Conservation (phyloP, 2,329 filamentous ascomycete genomes). For the Sporothrix inflata region DNA sequence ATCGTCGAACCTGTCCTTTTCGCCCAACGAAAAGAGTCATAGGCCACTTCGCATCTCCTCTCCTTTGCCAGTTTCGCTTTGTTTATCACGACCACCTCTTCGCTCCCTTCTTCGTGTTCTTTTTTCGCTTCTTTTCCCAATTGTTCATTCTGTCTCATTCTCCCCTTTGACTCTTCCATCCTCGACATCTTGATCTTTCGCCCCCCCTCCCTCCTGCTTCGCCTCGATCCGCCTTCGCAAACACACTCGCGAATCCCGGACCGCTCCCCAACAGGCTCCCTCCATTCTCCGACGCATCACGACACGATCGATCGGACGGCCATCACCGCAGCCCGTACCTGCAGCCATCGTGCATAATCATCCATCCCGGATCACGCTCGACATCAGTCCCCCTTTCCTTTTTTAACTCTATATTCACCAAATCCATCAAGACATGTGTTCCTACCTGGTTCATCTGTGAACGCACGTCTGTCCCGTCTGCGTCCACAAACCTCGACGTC, state of each 20-base stretch:
- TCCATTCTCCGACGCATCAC: neutral
- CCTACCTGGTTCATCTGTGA: constrained; percentile 29
- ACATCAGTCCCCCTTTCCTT: neutral
- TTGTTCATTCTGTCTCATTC: constrained; percentile 16
- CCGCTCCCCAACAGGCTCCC: constrained; percentile 8
- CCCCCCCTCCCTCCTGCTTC: constrained; percentile 20
- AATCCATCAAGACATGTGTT: constrained; percentile 28
- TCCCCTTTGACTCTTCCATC: constrained; percentile 1
- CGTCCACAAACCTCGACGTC: constrained; percentile 30
- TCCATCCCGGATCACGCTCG: constrained; percentile 6
- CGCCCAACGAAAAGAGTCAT: constrained; percentile 32
- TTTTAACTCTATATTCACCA: neutral
- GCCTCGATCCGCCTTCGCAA: constrained; percentile 7
- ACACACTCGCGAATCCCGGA: neutral
- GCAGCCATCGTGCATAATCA: constrained; percentile 33
- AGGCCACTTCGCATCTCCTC: constrained; percentile 22
- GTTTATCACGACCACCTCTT: constrained; percentile 25
- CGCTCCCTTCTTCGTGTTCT: constrained; percentile 18
- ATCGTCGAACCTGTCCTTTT: constrained; percentile 24
- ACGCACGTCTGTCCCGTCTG: constrained; percentile 30
- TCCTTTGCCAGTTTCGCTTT: constrained; percentile 22
- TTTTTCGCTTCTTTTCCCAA: neutral
- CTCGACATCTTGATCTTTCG: constrained; percentile 15
- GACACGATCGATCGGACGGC: constrained; percentile 22
- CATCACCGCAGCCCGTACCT: constrained; percentile 34